A percentile compares a stretch with the other conserved stretches of the same genome.
phyloP scores from a whole-genome alignment of 345 rosid species.

The Aquilaria sinensis region DNA sequence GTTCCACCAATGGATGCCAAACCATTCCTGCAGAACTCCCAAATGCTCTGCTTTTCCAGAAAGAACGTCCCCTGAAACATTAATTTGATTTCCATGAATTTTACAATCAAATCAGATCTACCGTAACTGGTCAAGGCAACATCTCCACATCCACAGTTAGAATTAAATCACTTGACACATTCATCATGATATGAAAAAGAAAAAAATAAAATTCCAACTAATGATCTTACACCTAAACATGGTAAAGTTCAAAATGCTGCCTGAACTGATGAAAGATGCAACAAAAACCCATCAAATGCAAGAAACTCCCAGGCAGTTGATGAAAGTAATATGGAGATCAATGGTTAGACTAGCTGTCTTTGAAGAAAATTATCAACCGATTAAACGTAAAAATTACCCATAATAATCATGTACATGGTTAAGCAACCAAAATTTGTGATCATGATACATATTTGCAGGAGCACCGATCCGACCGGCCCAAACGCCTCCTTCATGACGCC shows the following conservation, averaged over 20 bases:
- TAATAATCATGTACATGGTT: conserved; percentile 66
- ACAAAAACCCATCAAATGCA: too few species aligned
- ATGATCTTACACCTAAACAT: too few species aligned
- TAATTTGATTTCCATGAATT: too few species aligned
- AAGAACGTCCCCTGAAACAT: conserved; percentile 62
- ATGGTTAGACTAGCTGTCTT: neutral
- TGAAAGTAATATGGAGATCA: neutral
- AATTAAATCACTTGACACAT: too few species aligned
- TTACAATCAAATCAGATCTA: too few species aligned
- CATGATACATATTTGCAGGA: conserved; percentile 56
- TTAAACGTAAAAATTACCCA: conserved; percentile 33
- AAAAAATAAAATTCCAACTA: too few species aligned
- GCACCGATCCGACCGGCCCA: conserved; percentile 51
- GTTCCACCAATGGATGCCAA: conserved; percentile 89
- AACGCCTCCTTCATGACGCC: conserved; percentile 85
- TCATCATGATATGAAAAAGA: too few species aligned
- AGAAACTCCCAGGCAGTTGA: neutral
- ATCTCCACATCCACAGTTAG: too few species aligned
- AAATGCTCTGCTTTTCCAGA: conserved; percentile 63
- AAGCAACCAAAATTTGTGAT: conserved; percentile 73
- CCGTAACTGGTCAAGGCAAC: too few species aligned
- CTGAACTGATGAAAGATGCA: too few species aligned
- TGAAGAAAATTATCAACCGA: neutral
- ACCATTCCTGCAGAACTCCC: conserved; percentile 88
- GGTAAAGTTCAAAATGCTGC: too few species aligned